These are phyloP conservation scores for Pichiaceae sp. DNA, from an alignment of 1,139 yeast genomes.

Conservation along the genomic window DNA sequence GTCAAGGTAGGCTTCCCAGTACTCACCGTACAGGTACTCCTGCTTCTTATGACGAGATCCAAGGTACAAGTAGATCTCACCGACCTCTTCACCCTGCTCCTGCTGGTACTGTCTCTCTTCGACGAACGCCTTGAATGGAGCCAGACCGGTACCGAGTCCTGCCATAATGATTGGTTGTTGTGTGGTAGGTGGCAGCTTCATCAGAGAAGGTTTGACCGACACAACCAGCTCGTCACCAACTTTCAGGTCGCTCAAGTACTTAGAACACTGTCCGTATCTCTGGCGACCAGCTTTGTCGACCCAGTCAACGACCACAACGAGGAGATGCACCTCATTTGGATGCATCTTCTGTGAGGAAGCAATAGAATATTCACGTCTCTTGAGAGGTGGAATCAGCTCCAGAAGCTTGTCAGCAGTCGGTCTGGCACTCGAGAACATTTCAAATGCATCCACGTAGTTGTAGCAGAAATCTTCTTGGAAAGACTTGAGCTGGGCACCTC, in stretches of 20 bases:
- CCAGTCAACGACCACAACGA: conserved; percentile 97
- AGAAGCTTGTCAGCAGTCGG: conserved; percentile 71
- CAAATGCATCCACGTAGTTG: conserved; percentile 75
- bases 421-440: conserved; percentile 74
- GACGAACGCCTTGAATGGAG: conserved; percentile 95
- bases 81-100: conserved; percentile 82
- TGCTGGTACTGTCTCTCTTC: conserved; percentile 95
- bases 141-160: conserved; percentile 96
- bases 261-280: conserved; percentile 93
- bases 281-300: conserved; percentile 76
- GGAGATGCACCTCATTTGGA: conserved; percentile 82
- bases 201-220: conserved; percentile 92
- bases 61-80: conserved; percentile 78
- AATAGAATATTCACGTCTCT: conserved; percentile 97
- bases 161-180: conserved; percentile 93
- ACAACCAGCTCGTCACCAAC: conserved; percentile 87
- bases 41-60: conserved; percentile 96
- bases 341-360: conserved; percentile 94
- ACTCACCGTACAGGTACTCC: conserved; percentile 92
- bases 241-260: conserved; percentile 68
- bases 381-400: conserved; percentile 71
- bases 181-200: conserved; percentile 87
- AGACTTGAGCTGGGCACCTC: conserved; percentile 78
- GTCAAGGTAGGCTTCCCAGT: conserved; percentile 93
- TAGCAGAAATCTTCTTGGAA: conserved; percentile 80